phyloP scores from a whole-genome alignment of 2,329 filamentous ascomycete species.

The Alternaria hordeiaustralica region DNA sequence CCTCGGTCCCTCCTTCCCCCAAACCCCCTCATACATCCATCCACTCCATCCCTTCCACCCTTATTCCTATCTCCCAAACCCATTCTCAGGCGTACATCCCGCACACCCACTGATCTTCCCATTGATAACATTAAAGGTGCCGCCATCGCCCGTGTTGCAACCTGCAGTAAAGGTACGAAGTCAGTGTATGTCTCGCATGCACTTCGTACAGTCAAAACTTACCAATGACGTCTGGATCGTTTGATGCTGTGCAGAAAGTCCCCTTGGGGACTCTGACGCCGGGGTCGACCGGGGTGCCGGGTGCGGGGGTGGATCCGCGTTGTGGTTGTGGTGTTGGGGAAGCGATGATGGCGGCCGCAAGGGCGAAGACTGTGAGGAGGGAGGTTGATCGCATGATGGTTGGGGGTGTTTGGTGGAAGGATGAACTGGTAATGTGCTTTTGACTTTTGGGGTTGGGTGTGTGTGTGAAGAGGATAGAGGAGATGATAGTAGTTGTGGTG shows the following conservation, averaged over 20 bases:
- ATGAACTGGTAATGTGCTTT: neutral
- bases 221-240: neutral
- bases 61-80: neutral
- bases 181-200: too few species aligned
- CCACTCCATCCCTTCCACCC: neutral
- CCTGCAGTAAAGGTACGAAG: neutral
- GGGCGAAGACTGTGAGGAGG: neutral
- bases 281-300: neutral
- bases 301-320: neutral
- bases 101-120: neutral
- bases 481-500: neutral
- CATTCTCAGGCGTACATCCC: neutral
- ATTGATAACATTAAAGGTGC: neutral
- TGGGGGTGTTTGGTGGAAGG: neutral
- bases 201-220: too few species aligned
- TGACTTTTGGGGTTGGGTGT: too few species aligned
- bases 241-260: neutral
- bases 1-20: neutral
- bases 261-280: slow-evolving; percentile 2
- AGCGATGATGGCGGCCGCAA: neutral
- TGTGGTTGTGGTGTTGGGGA: neutral
- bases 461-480: neutral
- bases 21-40: neutral
- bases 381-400: neutral
- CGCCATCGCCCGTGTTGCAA: slow-evolving; percentile 4